Conservation (phyloP, 257 asterid genomes). For the Paraleonurus japonicus region DNA sequence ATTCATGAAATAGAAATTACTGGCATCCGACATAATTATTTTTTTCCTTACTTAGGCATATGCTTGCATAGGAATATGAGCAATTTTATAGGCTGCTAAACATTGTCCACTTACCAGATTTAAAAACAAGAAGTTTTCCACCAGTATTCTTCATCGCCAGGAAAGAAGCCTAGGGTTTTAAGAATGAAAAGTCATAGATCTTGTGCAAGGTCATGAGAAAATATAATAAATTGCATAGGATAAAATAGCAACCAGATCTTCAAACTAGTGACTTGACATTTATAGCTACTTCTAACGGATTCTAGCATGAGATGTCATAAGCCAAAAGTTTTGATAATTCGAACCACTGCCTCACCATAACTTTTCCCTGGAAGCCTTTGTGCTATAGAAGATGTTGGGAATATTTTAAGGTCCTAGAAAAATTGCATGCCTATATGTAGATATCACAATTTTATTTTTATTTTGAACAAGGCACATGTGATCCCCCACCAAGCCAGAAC, state of each 20-base stretch:
- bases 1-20: neutral
- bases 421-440: neutral
- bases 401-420: neutral
- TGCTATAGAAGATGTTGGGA: neutral
- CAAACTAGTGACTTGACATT: neutral
- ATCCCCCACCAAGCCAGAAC: neutral
- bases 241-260: neutral
- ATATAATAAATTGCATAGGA: neutral
- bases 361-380: neutral
- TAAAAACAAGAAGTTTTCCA: constrained; percentile 93
- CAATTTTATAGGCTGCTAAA: neutral
- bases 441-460: neutral
- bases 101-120: constrained; percentile 57
- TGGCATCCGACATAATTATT: neutral
- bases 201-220: neutral
- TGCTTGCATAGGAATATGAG: constrained; percentile 11
- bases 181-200: constrained; percentile 14
- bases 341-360: constrained; percentile 13
- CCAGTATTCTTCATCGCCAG: constrained; percentile 89
- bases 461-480: neutral
- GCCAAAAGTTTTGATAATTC: neutral
- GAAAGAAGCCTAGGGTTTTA: constrained; percentile 73
- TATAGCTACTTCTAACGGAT: neutral
- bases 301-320: neutral
- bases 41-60: neutral